Evolutionary conservation across 2,329 filamentous ascomycete species (phyloP), one percentile per base, ranked within the genome.

Genomic region (Xylaria multiplex): DNA sequence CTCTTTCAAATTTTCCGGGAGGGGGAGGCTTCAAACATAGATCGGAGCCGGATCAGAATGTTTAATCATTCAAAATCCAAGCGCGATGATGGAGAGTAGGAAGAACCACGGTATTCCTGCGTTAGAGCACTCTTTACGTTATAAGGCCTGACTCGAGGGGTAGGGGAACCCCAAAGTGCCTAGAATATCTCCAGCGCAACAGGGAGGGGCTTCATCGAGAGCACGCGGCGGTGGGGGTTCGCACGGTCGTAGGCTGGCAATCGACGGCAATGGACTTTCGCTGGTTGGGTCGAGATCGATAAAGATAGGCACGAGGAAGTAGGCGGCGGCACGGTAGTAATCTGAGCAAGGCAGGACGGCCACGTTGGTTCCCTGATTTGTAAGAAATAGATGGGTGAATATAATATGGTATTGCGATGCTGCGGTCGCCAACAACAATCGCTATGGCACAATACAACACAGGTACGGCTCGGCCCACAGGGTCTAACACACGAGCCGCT

Each of bases 201-300:
- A 45, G 49, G 30, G 54, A 43, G 56, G 22, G 52, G 56, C 53
- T 56, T 56, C 56, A 64, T 67, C 13, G 14, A 60, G 43, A 40
- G 55, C 48, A 22, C 50, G 45, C 40, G 37, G 27, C 37, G 45
- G 60, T 27, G 49, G 50, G 27, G 13, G 45, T 19, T 48, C 24
- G 43, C 14, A 55, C 37, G 64, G 45, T 61, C 45, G 60, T 37
- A 42, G 46, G 56, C 19, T 40, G 50, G 30, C n/a, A 46, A 30
- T 64, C 27, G 45, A 52, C 52, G 19, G n/a, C 24, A 52, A 46
- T 45, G 22, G 7, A 14, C 16, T 5, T 53, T 24, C 5, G 56
- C 22, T 32, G n/a, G 45, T 22, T 22, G 22, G 30, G 30, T 27
- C 14, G 46, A 30, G 37, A 19, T 22, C 24, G 42, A 37, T 24